Conservation (phyloP, 768 basidiomycete genomes). For the Macrolepiota albuminosa region DNA sequence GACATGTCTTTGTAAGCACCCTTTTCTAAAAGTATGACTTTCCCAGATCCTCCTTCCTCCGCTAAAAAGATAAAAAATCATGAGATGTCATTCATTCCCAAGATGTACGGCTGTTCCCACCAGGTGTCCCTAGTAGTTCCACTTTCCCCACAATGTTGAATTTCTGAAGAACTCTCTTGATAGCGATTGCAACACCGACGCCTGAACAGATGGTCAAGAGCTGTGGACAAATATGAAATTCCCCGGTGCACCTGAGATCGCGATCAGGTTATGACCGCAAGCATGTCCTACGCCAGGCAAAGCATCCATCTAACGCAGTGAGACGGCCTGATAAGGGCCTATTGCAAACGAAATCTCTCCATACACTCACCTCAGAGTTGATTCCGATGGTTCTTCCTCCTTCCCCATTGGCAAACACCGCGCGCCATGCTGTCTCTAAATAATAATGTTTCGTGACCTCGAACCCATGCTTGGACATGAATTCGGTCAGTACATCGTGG, state of each 20-base stretch:
- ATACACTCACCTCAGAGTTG: conserved; percentile 62
- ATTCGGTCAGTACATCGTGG: conserved; percentile 64
- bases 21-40: conserved; percentile 59
- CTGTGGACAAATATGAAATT: neutral
- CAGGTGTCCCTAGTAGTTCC: conserved; percentile 73
- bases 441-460: conserved; percentile 55
- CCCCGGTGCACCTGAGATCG: conserved; percentile 41
- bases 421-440: conserved; percentile 73
- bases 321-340: neutral
- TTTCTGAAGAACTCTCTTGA: conserved; percentile 58
- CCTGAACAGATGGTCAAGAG: conserved; percentile 30
- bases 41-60: conserved; percentile 77
- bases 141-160: conserved; percentile 65
- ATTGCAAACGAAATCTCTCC: neutral
- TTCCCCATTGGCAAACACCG: conserved; percentile 56
- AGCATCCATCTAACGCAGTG: conserved; percentile 50
- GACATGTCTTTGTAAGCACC: conserved; percentile 77
- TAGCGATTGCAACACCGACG: conserved; percentile 65
- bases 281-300: conserved; percentile 61
- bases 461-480: conserved; percentile 65
- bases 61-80: conserved; percentile 33
- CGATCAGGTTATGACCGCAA: conserved; percentile 83
- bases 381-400: conserved; percentile 72
- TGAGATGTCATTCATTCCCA: neutral
- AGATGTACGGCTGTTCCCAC: conserved; percentile 27